These are phyloP conservation scores for Backusella australiensis DNA, from an alignment of 192 early-diverging fungal genomes.

Conservation along the genomic window DNA sequence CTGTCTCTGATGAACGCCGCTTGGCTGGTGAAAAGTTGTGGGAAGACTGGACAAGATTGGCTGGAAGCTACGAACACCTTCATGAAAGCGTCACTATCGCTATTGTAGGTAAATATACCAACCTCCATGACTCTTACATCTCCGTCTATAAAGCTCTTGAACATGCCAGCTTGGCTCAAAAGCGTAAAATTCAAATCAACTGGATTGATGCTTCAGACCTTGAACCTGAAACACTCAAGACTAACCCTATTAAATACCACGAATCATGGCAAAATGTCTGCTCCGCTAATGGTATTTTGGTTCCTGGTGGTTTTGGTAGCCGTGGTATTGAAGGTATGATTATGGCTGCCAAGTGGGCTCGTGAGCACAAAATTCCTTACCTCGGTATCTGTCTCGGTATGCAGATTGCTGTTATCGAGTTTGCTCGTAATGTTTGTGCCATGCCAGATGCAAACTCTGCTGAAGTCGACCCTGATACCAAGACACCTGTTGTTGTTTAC, in stretches of 20 bases:
- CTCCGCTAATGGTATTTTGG: constrained; percentile 88
- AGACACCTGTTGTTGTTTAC: constrained; percentile 81
- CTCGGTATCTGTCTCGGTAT: constrained; percentile 98
- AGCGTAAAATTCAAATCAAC: constrained; percentile 76
- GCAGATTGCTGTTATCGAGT: constrained; percentile 97
- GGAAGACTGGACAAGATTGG: constrained; percentile 69
- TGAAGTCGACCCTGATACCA: constrained; percentile 78
- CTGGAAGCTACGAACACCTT: constrained; percentile 67
- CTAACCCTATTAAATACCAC: constrained; percentile 90
- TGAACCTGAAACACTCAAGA: constrained; percentile 67
- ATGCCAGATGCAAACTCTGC: constrained; percentile 79
- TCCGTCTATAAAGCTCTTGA: constrained; percentile 96
- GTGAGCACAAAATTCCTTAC: constrained; percentile 96
- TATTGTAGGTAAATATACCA: constrained; percentile 96
- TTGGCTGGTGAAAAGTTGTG: constrained; percentile 65
- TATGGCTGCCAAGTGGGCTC: constrained; percentile 92
- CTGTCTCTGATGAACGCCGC: constrained; percentile 50
- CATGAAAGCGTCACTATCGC: constrained; percentile 86
- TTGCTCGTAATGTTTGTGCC: constrained; percentile 90
- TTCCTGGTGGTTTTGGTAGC: constrained; percentile 96
- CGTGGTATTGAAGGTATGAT: constrained; percentile 98
- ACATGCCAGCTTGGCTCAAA: constrained; percentile 86
- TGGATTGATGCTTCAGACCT: constrained; percentile 97
- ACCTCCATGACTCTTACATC: constrained; percentile 95
- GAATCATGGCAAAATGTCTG: constrained; percentile 93